These are phyloP conservation scores for Fraxinus cuspidata DNA, from an alignment of 257 asterid species.

Conservation along the genomic window DNA sequence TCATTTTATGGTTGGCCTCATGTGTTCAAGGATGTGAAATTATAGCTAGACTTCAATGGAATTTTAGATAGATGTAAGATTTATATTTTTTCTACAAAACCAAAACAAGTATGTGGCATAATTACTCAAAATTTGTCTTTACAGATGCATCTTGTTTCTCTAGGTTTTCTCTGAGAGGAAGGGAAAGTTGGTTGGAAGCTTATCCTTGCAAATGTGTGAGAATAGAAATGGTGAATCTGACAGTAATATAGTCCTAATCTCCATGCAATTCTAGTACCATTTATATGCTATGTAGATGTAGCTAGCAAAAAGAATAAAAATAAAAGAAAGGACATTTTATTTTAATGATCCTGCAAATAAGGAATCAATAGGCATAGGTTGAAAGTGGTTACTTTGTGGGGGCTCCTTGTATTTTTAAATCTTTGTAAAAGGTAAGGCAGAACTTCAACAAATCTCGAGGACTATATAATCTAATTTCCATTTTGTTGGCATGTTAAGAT, in stretches of 20 bases:
- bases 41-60: slow-evolving; percentile 17
- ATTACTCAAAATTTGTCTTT: neutral
- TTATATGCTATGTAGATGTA: neutral
- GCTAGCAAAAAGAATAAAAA: no score
- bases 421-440: neutral
- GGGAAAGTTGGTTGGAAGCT: neutral
- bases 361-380: neutral
- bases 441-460: neutral
- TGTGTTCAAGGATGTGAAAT: neutral
- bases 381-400: neutral
- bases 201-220: neutral
- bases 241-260: neutral
- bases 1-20: slow-evolving; percentile 16
- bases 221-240: no score
- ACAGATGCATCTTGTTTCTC: neutral
- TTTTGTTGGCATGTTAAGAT: neutral
- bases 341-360: neutral
- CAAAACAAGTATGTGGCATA: neutral
- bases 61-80: neutral
- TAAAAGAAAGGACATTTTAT: neutral
- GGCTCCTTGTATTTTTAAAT: neutral
- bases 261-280: neutral
- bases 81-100: neutral
- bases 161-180: neutral
- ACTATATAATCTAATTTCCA: neutral